Base-by-base conservation (phyloP, 2,329 filamentous ascomycete species). In the Diaporthe velutina region DNA sequence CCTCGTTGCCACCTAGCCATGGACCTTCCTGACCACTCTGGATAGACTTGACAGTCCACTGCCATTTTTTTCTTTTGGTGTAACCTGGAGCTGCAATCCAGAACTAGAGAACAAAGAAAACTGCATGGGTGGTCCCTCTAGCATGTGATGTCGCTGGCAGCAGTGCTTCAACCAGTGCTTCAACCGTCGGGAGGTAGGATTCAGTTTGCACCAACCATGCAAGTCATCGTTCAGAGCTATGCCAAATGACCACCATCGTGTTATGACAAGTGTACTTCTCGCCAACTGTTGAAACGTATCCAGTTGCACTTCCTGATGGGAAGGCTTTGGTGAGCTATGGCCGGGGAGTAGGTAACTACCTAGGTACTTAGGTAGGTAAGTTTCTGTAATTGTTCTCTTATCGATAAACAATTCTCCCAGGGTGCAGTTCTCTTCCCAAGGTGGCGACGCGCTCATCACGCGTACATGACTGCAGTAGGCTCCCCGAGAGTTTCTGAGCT, bases 321-420 rank as follows among this genome's bases (percentile, higher is more conserved):
- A n/a, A n/a, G n/a, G n/a, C n/a, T n/a, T n/a, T n/a, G n/a, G n/a
- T n/a, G n/a, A 45, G n/a, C 38, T 48, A 66, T 48, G 61, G 42
- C 22, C 10, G 17, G 7, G 8, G 2, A 52, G 45, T 19, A n/a
- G n/a, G n/a, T n/a, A n/a, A n/a, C n/a, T n/a, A n/a, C n/a, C n/a
- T n/a, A n/a, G n/a, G n/a, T n/a, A n/a, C n/a, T n/a, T n/a, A n/a
- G n/a, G n/a, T n/a, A n/a, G n/a, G n/a, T n/a, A n/a, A n/a, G n/a
- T n/a, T n/a, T n/a, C n/a, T n/a, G n/a, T n/a, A n/a, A n/a, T n/a
- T n/a, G 28, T 7, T 25, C n/a, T 45, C 73, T 74, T 74, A 74
- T 74, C 73, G 73, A 74, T 74, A 74, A 74, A 10, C 57, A 74
- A 73, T 60, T 70, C 50, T 54, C 61, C 50, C 19, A 2, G 28